A percentile compares a stretch with the other conserved stretches of the same genome.
phyloP scores from a whole-genome alignment of 2,329 filamentous ascomycete genomes.

The Exophiala viscosa region DNA sequence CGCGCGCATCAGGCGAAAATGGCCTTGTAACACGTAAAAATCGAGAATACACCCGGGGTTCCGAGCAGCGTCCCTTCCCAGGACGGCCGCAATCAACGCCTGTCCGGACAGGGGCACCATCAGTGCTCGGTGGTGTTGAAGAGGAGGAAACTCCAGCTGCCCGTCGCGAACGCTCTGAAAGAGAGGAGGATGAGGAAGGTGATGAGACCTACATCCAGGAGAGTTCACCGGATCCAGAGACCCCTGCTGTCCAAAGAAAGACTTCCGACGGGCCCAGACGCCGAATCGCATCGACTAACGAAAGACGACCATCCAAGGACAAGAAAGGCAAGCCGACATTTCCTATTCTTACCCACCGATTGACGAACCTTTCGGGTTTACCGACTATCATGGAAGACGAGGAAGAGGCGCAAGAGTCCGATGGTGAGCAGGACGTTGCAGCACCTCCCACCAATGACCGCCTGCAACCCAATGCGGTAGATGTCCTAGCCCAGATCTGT shows the following conservation, averaged over 20 bases:
- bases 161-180: slow-evolving; percentile 13
- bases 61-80: too few species aligned
- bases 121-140: background rate
- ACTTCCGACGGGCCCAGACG: slow-evolving; percentile 8
- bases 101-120: background rate
- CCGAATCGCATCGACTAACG: background rate
- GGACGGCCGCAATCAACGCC: too few species aligned
- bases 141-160: slow-evolving; percentile 19
- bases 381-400: slow-evolving; percentile 28
- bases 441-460: slow-evolving; percentile 35
- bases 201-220: slow-evolving; percentile 24
- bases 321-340: slow-evolving; percentile 22
- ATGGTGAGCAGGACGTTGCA: slow-evolving; percentile 4
- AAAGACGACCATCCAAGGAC: background rate
- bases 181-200: slow-evolving; percentile 18
- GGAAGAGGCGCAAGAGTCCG: slow-evolving; percentile 22
- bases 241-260: slow-evolving; percentile 17
- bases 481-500: slow-evolving; percentile 50
- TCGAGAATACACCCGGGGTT: too few species aligned
- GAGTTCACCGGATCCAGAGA: slow-evolving; percentile 19
- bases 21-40: too few species aligned
- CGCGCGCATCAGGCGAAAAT: too few species aligned
- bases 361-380: slow-evolving; percentile 25
- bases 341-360: slow-evolving; percentile 33
- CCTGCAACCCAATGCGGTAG: slow-evolving; percentile 48